phyloP scores from a whole-genome alignment of 2,329 filamentous ascomycete species.

The Talaromyces sp. region DNA sequence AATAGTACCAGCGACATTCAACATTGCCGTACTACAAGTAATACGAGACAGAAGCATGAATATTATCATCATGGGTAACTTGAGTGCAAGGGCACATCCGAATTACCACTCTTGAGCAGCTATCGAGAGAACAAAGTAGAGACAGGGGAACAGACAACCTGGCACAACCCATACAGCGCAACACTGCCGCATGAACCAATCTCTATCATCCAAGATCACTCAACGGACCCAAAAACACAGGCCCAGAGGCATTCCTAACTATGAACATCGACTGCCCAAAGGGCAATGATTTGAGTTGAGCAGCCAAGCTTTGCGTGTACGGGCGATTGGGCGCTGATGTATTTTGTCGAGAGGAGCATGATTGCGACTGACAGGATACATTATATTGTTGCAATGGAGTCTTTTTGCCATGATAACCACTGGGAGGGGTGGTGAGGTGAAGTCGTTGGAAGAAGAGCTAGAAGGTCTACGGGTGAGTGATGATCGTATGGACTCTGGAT shows the following conservation, averaged over 20 bases:
- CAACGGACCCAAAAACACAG: conserved; percentile 41
- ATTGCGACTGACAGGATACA: conserved; percentile 40
- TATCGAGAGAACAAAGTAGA: too few species aligned
- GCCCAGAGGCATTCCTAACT: conserved; percentile 42
- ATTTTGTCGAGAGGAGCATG: conserved; percentile 39
- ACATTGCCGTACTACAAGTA: conserved; percentile 36
- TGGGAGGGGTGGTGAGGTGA: conserved; percentile 21
- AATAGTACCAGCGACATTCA: conserved; percentile 38
- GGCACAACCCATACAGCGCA: conserved; percentile 30
- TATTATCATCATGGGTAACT: conserved; percentile 39
- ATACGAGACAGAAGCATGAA: conserved; percentile 38
- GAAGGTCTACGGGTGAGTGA: background rate
- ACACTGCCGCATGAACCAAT: conserved; percentile 43
- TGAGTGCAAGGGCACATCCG: conserved; percentile 34
- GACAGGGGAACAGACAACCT: conserved; percentile 27
- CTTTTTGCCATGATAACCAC: conserved; percentile 24
- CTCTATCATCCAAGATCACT: conserved; percentile 45
- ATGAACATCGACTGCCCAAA: conserved; percentile 46
- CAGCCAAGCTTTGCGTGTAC: conserved; percentile 39
- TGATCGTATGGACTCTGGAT: background rate
- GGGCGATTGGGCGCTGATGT: conserved; percentile 39
- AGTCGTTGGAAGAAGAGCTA: conserved; percentile 19
- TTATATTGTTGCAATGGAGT: conserved; percentile 25
- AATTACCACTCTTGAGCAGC: background rate
- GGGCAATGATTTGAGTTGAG: conserved; percentile 36